Percentiles rank a stretch among this genome's conserved stretches.
phyloP scores from a whole-genome alignment of 805 yeast genomes.

The Metschnikowia santaceciliae region DNA sequence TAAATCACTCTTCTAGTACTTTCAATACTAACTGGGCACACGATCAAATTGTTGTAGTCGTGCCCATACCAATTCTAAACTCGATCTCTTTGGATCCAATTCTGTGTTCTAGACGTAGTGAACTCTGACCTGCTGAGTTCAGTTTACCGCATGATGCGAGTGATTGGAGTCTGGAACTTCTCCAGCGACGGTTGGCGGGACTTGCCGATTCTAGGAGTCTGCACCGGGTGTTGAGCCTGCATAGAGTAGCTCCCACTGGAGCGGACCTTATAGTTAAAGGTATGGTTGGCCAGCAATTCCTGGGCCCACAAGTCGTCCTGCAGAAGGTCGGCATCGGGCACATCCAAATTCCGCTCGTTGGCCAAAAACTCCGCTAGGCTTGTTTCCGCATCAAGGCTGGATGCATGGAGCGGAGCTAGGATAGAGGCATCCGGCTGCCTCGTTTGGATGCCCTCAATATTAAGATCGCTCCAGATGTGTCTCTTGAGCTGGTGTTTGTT shows the following conservation, averaged over 20 bases:
- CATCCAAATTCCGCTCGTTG: constrained; percentile 27
- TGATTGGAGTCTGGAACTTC: constrained; percentile 40
- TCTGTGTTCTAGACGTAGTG: too few species aligned
- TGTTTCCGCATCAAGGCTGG: constrained; percentile 16
- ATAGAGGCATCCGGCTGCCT: constrained; percentile 30
- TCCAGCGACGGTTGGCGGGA: constrained; percentile 38
- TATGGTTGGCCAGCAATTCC: constrained; percentile 24
- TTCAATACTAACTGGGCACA: too few species aligned
- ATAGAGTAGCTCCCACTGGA: constrained; percentile 9
- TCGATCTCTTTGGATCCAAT: too few species aligned
- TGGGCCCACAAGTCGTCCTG: constrained; percentile 34
- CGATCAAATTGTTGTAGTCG: too few species aligned
- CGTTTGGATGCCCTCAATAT: constrained; percentile 26
- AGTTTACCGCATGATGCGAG: constrained; percentile 30
- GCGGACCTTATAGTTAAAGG: constrained; percentile 21
- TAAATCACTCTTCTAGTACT: too few species aligned
- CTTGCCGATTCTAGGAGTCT: constrained; percentile 38
- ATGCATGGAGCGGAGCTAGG: constrained; percentile 22
- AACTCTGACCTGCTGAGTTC: too few species aligned
- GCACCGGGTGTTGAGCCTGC: constrained; percentile 17
- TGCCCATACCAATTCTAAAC: too few species aligned
- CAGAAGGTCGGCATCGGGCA: constrained; percentile 20
- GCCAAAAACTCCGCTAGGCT: constrained; percentile 32
- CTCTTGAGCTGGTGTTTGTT: constrained; percentile 28
- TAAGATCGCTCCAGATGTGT: constrained; percentile 34